A percentile compares a stretch with the other conserved stretches of the same genome.
These are phyloP conservation scores for Cutaneotrichosporon sp. DNA, from an alignment of 1,284 basidiomycete species.

Conservation along the genomic window DNA sequence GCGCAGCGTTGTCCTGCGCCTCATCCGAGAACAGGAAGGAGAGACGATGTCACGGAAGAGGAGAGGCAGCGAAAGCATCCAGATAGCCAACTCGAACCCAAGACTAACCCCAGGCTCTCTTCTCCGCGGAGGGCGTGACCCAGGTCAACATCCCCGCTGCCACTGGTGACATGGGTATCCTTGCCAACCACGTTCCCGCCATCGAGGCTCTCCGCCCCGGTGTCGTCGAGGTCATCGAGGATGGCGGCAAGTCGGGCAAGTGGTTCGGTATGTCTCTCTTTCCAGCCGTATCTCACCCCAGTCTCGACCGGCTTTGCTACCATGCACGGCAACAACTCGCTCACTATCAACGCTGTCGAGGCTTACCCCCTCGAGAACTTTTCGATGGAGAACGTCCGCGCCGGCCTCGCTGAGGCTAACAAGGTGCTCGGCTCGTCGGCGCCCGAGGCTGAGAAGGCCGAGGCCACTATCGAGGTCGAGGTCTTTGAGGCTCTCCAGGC, in stretches of 20 bases:
- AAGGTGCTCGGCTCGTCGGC: conserved; percentile 77
- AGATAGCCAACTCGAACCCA: neutral
- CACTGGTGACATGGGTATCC: conserved; percentile 97
- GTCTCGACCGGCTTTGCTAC: conserved; percentile 97
- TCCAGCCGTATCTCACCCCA: conserved; percentile 48
- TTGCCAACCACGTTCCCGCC: conserved; percentile 92
- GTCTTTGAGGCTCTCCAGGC: conserved; percentile 94
- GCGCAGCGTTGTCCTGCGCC: neutral
- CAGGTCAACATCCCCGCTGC: conserved; percentile 92
- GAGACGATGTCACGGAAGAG: neutral
- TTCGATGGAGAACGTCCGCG: conserved; percentile 69
- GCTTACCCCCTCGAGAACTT: conserved; percentile 87
- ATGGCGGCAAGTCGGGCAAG: conserved; percentile 73
- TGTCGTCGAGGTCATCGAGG: conserved; percentile 87
- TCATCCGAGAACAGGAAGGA: neutral
- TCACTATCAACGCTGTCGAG: conserved; percentile 97
- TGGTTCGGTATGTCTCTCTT: conserved; percentile 74
- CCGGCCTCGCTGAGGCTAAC: conserved; percentile 85
- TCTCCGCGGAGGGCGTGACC: conserved; percentile 78
- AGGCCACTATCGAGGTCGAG: conserved; percentile 91
- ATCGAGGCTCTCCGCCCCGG: conserved; percentile 90
- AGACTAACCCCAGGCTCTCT: conserved; percentile 66
- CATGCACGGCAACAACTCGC: conserved; percentile 93
- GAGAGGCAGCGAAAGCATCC: neutral
- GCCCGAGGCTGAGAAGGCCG: conserved; percentile 88